phyloP scores from a whole-genome alignment of 2,329 filamentous ascomycete genomes.

The Stagonosporopsis cucurbitacearum region DNA sequence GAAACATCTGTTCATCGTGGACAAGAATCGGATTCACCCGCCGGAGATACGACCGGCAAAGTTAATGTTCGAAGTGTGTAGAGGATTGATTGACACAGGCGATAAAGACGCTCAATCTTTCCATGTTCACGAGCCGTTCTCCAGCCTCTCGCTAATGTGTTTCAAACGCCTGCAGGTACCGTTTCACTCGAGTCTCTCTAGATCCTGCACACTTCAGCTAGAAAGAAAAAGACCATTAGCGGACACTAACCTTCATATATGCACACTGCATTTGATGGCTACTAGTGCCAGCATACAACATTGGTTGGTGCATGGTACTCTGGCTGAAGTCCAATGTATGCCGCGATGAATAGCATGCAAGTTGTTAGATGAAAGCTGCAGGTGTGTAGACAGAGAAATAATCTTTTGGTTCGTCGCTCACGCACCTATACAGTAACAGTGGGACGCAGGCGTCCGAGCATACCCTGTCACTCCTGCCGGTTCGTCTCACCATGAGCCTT shows the following conservation, averaged over 20 bases:
- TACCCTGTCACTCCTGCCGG: constrained; percentile 28
- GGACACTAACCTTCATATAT: neutral
- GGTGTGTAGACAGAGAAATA: neutral
- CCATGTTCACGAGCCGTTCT: constrained; percentile 15
- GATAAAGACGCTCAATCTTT: constrained; percentile 8
- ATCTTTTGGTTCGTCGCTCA: constrained; percentile 11
- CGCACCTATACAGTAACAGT: constrained; percentile 12
- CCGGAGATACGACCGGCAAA: constrained; percentile 25
- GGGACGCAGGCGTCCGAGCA: constrained; percentile 27
- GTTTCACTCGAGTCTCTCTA: constrained; percentile 31
- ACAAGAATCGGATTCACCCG: constrained; percentile 22
- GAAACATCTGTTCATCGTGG: constrained; percentile 8
- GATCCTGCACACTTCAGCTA: neutral
- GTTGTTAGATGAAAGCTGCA: neutral
- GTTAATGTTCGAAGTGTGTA: constrained; percentile 9
- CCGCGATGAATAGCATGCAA: neutral
- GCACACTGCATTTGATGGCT: neutral
- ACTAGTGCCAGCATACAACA: neutral
- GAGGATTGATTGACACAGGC: too few relatives aligned
- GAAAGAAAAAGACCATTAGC: neutral
- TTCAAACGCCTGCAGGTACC: constrained; percentile 46
- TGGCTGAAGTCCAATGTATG: neutral
- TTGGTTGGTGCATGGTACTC: neutral
- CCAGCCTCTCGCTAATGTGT: constrained; percentile 24
- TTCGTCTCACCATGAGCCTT: constrained; percentile 20